Conservation (phyloP, 208 protist species). For the Trypanosoma cruzi region DNA sequence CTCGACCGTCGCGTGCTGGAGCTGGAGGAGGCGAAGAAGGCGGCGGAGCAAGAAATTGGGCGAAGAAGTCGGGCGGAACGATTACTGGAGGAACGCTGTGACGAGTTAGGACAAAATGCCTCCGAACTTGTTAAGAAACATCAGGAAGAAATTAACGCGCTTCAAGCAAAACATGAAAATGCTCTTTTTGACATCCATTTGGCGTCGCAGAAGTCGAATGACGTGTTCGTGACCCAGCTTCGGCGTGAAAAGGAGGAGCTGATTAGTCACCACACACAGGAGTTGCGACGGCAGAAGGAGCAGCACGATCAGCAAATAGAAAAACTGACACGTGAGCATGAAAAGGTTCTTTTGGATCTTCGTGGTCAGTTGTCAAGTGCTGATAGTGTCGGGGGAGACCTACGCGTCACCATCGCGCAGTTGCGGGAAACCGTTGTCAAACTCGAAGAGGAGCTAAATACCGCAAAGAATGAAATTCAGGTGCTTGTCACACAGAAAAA, state of each 20-base stretch:
- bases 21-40: constrained; percentile 10
- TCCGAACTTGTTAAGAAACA: constrained; percentile 16
- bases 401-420: background rate
- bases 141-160: constrained; percentile 12
- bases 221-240: background rate
- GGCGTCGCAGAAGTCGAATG: constrained; percentile 6
- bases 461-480: background rate
- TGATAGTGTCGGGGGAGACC: background rate
- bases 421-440: constrained; percentile 3
- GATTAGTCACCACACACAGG: background rate
- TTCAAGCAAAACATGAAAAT: constrained; percentile 5
- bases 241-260: constrained; percentile 18
- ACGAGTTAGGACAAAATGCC: constrained; percentile 32
- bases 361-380: constrained; percentile 5
- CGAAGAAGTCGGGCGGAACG: background rate
- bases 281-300: constrained; percentile 10
- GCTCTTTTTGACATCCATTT: background rate
- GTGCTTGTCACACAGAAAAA: background rate
- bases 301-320: constrained; percentile 5
- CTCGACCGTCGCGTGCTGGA: constrained; percentile 23
- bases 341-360: background rate
- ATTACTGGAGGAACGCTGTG: constrained; percentile 11
- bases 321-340: constrained; percentile 10
- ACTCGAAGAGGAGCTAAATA: constrained; percentile 14
- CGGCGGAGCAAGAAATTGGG: constrained; percentile 4